A percentile compares a stretch with the other conserved stretches of the same genome.
phyloP scores from a whole-genome alignment of 2,329 filamentous ascomycete species.

The Trichoderma sp. region DNA sequence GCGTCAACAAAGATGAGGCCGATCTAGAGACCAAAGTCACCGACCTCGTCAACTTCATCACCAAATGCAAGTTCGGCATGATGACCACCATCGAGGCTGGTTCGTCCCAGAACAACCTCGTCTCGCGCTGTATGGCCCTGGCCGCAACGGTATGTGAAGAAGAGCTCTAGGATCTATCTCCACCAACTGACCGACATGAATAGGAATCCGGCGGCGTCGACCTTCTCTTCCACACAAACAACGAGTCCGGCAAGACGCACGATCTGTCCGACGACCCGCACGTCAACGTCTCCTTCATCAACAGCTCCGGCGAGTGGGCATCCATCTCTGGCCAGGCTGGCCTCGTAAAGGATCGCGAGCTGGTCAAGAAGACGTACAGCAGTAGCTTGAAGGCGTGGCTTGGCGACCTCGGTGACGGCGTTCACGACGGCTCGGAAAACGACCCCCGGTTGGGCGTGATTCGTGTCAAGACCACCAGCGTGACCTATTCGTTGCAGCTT shows the following conservation, averaged over 20 bases:
- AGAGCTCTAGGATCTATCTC: too few relatives aligned
- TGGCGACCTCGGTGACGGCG: slow-evolving; percentile 80
- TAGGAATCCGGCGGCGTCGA: slow-evolving; percentile 79
- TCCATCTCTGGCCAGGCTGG: slow-evolving; percentile 75
- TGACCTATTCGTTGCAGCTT: slow-evolving; percentile 68
- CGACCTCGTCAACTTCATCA: slow-evolving; percentile 71
- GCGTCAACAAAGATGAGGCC: slow-evolving; percentile 66
- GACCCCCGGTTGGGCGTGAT: slow-evolving; percentile 85
- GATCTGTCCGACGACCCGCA: slow-evolving; percentile 73
- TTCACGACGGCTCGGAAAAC: slow-evolving; percentile 77
- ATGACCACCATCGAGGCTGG: slow-evolving; percentile 73
- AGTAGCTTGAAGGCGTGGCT: slow-evolving; percentile 78
- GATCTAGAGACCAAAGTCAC: slow-evolving; percentile 74
- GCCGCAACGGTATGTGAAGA: slow-evolving; percentile 66
- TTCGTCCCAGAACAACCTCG: slow-evolving; percentile 62
- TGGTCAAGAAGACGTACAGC: slow-evolving; percentile 75
- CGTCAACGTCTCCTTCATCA: slow-evolving; percentile 82
- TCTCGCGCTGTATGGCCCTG: slow-evolving; percentile 84
- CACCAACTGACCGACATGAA: background rate
- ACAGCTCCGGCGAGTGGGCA: slow-evolving; percentile 78
- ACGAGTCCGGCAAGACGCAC: slow-evolving; percentile 83
- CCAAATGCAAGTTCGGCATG: slow-evolving; percentile 80
- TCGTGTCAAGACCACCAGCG: slow-evolving; percentile 70
- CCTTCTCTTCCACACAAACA: slow-evolving; percentile 89
- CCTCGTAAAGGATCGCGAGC: slow-evolving; percentile 68